Percentiles rank a stretch among this genome's conserved stretches.
Evolutionary conservation across 352 stramenopile species (phyloP).

Genomic region (Phytophthora pini): DNA sequence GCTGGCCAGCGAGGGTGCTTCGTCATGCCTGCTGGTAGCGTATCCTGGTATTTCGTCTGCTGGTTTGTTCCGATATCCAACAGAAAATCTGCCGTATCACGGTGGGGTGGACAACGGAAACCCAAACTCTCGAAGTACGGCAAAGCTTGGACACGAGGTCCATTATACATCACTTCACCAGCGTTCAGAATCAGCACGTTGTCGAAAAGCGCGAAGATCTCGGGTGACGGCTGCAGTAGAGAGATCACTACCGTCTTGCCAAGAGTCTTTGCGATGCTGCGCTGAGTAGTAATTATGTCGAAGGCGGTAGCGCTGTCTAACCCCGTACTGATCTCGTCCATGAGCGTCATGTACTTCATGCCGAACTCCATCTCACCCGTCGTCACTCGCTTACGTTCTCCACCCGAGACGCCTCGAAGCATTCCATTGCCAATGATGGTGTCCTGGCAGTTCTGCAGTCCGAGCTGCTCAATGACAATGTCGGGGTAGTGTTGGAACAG

Average conservation of each 20-base stretch:
- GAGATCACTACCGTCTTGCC: conserved; percentile 72
- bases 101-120: conserved; percentile 42
- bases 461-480: conserved; percentile 51
- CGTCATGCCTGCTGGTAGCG: background rate
- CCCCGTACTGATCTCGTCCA: conserved; percentile 83
- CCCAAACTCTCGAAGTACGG: conserved; percentile 57
- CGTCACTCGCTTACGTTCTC: conserved; percentile 72
- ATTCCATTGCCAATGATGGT: conserved; percentile 57
- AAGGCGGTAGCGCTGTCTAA: conserved; percentile 61
- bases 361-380: conserved; percentile 86
- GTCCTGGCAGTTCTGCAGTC: conserved; percentile 50
- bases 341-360: conserved; percentile 69
- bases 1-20: conserved; percentile 12
- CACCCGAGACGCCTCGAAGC: conserved; percentile 63
- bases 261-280: conserved; percentile 55
- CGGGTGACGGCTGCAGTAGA: conserved; percentile 90
- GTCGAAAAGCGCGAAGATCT: conserved; percentile 94
- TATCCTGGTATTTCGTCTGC: conserved; percentile 41
- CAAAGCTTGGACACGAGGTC: conserved; percentile 29
- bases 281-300: conserved; percentile 60
- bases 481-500: conserved; percentile 47
- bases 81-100: conserved; percentile 53
- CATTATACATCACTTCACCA: conserved; percentile 86
- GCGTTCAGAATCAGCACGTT: conserved; percentile 92
- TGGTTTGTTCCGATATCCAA: conserved; percentile 55